Conservation (phyloP, 768 basidiomycete genomes). For the Trametes coccinea region DNA sequence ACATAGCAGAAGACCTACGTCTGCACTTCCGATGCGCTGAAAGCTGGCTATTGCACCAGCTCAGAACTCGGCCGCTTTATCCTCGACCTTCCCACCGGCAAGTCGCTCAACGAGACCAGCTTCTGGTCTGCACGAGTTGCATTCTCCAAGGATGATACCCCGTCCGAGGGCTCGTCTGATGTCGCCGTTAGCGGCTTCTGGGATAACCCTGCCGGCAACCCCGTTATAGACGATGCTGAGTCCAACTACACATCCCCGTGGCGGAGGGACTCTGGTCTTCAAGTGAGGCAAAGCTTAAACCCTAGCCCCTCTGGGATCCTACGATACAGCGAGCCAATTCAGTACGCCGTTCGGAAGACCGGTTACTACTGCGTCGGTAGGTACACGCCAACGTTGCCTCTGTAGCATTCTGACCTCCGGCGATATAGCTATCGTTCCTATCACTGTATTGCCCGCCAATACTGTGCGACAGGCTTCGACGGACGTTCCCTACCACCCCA, state of each 20-base stretch:
- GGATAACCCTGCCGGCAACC: conserved; percentile 62
- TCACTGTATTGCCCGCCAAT: conserved; percentile 63
- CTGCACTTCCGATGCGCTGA: conserved; percentile 82
- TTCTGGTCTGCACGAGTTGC: conserved; percentile 86
- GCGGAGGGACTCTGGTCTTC: conserved; percentile 33
- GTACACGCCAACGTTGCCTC: conserved; percentile 29
- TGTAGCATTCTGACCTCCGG: not conserved
- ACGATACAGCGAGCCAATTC: conserved; percentile 69
- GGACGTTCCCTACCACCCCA: conserved; percentile 67
- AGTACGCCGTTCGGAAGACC: conserved; percentile 80
- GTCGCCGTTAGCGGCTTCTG: conserved; percentile 43
- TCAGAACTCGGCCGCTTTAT: conserved; percentile 89
- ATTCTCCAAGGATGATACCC: conserved; percentile 46
- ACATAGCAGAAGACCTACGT: conserved; percentile 85
- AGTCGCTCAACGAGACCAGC: conserved; percentile 66
- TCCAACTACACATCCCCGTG: conserved; percentile 53
- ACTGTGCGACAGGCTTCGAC: conserved; percentile 41
- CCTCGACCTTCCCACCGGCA: conserved; percentile 65
- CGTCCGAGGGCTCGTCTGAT: conserved; percentile 23
- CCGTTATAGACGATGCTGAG: conserved; percentile 45
- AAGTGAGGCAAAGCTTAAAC: conserved; percentile 37
- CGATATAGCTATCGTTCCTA: conserved; percentile 75
- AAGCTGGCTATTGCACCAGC: conserved; percentile 65
- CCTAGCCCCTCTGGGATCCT: conserved; percentile 52
- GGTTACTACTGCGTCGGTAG: conserved; percentile 96